Evolutionary conservation across 2,329 filamentous ascomycete species (phyloP), one percentile per base, ranked within the genome.

Genomic region (Xylaria sp.): DNA sequence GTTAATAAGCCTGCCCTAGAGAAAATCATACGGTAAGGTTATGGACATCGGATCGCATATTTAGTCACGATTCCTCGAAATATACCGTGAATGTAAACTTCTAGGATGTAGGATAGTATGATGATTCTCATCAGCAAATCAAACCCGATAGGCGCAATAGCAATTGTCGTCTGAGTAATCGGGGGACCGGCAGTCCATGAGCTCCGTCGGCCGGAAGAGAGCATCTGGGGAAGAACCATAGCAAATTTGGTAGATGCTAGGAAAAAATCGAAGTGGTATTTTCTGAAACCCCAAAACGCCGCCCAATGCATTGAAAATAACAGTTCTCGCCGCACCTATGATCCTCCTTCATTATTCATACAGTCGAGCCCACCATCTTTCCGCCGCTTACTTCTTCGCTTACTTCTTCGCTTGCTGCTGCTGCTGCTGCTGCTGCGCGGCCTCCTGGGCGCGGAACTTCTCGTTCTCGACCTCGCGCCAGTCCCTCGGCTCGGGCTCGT

Each of bases 401-500:
- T 23, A 2, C 61, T n/a, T n/a, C n/a, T n/a, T n/a, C n/a, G n/a
- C n/a, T n/a, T 75, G 71, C 49, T 72, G 63, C 23, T 71, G 49
- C 36, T 58, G 28, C 28, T 23, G 23, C 23, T 23, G 33, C 33
- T 33, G 33, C 33, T 33, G 44, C 17, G 49, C 46, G 57, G 40
- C 46, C 48, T 76, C 77, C 69, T 82, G 78, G 42, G 81, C 81
- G 57, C 83, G 79, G 75, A 86, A 89, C 77, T 86, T 86, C 75
- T 90, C 87, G 72, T 90, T 90, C 81, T 91, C 89, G 20, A 86
- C 74, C 74, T 90, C 88, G 70, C 89, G 83, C 89, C 89, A 91
- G 77, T 91, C 89, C 72, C 80, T 80, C 40, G 86, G 83, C 63
- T 83, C 84, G 63, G 85, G 85, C 77, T 92, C 91, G 79, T 92